Base-by-base conservation (phyloP, 257 asterid species). In the Nicotiana benthamiana region DNA sequence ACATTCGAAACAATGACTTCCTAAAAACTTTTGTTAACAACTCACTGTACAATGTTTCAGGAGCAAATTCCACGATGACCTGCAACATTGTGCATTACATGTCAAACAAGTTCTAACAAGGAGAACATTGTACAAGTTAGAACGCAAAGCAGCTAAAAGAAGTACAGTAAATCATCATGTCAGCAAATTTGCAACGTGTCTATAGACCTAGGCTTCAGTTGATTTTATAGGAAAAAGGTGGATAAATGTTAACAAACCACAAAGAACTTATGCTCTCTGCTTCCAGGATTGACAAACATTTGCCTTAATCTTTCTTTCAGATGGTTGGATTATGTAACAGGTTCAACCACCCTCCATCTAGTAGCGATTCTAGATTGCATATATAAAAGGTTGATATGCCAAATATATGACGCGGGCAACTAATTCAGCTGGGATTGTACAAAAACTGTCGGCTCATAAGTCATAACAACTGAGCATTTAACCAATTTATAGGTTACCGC, bases 1-100 rank as follows among this genome's bases (percentile, higher is more conserved):
- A 90, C 94, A 96, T 80, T 74, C 81, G 83, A 86, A 90, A 90
- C 88, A 96, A 77, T 52, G 94, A 88, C 79, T 79, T 81, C 85
- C 85, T 90, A 90, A 94, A 94, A 30, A 91, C 86, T 78, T 89
- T 87, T 64, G 79, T 82, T 83, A 91, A 89, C 82, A 94, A 85
- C 75, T 90, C 91, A 54, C 83, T 70, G 79, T 90, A 96, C 83
- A 96, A 77, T 57, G 86, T 36, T 80, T 91, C 95, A 77, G 97
- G 97, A 82, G 97, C 90, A 86, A 92, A 98, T 85, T 91, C 93
- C 92, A 96, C 81, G 80, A 94, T 88, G 83, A 92, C 99, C 99
- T 94, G 97, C 89, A 82, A 83, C 86, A 48, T 48, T 24, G 60
- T 24, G 80, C 48, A 22, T 59, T 52, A 61, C 74, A 28, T n/a